Evolutionary conservation across 2,329 filamentous ascomycete species (phyloP).

Genomic region (Teratosphaeria destructans): DNA sequence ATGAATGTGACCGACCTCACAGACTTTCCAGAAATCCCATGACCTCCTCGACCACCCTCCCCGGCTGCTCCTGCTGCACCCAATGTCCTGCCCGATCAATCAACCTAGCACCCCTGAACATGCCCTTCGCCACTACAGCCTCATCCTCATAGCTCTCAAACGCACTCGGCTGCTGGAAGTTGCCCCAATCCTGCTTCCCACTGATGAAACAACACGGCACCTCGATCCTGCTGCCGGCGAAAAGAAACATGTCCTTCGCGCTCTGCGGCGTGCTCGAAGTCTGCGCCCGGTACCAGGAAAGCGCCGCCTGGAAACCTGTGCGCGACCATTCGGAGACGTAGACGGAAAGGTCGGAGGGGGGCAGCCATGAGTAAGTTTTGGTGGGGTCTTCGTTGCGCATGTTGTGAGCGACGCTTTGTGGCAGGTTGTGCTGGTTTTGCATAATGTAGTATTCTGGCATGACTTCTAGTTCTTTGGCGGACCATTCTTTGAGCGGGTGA

Average conservation of each 20-base stretch:
- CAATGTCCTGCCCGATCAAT: slow-evolving; percentile 57
- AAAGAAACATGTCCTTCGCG: slow-evolving; percentile 45
- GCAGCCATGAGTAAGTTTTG: slow-evolving; percentile 45
- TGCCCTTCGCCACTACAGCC: slow-evolving; percentile 27
- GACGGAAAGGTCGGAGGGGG: slow-evolving; percentile 46
- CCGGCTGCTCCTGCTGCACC: slow-evolving; percentile 57
- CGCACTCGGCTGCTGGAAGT: slow-evolving; percentile 55
- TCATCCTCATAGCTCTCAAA: slow-evolving; percentile 45
- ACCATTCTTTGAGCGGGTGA: slow-evolving; percentile 45
- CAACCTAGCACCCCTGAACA: slow-evolving; percentile 44
- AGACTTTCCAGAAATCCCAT: slow-evolving; percentile 29
- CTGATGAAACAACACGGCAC: slow-evolving; percentile 53
- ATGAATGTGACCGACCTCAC: background rate
- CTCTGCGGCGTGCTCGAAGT: slow-evolving; percentile 37
- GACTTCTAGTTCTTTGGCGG: slow-evolving; percentile 44
- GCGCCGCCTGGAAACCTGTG: slow-evolving; percentile 53
- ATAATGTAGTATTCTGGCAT: slow-evolving; percentile 63
- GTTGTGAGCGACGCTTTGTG: slow-evolving; percentile 43
- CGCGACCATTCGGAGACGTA: slow-evolving; percentile 52
- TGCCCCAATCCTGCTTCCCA: slow-evolving; percentile 56
- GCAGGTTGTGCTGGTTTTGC: slow-evolving; percentile 48
- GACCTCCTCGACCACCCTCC: slow-evolving; percentile 41
- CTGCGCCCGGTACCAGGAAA: slow-evolving; percentile 58
- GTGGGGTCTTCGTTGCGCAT: slow-evolving; percentile 46
- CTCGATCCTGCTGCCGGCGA: slow-evolving; percentile 50